These are phyloP conservation scores for Citrus medica DNA, from an alignment of 345 rosid species.

Conservation along the genomic window DNA sequence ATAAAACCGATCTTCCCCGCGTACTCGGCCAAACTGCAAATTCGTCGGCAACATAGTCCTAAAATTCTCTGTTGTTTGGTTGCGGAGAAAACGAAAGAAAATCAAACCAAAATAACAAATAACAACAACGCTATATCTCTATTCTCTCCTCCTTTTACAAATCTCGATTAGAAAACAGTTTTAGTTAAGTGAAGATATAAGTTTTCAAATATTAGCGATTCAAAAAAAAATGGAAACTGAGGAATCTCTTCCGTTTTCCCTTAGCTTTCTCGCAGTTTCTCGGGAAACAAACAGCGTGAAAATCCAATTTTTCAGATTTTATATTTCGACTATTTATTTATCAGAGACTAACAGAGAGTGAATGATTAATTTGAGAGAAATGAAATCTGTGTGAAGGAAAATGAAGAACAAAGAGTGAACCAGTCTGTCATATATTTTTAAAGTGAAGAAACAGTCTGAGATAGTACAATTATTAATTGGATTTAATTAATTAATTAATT, in stretches of 20 bases:
- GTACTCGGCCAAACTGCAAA: constrained; percentile 25
- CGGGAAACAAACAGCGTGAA: background rate
- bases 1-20: constrained; percentile 38
- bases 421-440: background rate
- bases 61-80: constrained; percentile 4
- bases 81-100: constrained; percentile 3
- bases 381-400: constrained; percentile 2
- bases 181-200: background rate
- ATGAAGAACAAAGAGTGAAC: constrained; percentile 6
- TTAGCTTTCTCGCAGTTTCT: background rate
- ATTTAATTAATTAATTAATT: background rate
- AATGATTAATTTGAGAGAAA: background rate
- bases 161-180: background rate
- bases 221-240: background rate
- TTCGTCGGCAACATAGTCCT: constrained; percentile 32
- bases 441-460: background rate
- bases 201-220: background rate
- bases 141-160: background rate
- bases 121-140: background rate
- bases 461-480: background rate
- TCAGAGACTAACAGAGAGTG: background rate
- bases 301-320: too few species aligned
- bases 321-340: background rate
- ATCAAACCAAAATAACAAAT: background rate
- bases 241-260: background rate